Conservation (phyloP, 345 rosid genomes). For the Trapa incisa region DNA sequence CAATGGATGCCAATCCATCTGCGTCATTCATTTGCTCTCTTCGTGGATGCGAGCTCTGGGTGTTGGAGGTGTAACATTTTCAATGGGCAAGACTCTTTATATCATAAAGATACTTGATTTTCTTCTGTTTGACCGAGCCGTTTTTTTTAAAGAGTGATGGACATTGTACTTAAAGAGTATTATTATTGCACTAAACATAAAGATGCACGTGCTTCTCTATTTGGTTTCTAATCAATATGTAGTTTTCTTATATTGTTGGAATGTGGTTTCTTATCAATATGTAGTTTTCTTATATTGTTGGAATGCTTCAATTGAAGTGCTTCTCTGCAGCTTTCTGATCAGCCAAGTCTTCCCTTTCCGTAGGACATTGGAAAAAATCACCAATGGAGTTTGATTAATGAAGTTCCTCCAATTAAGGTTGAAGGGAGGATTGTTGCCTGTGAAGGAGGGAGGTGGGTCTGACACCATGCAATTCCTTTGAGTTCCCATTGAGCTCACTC, state of each 20-base stretch:
- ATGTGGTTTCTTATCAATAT: background rate
- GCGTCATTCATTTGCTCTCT: background rate
- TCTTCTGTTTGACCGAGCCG: background rate
- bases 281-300: background rate
- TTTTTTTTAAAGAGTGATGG: background rate
- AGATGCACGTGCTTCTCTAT: background rate
- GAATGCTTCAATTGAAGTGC: background rate
- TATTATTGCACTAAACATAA: background rate
- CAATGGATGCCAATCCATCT: background rate
- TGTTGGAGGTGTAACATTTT: too few relatives aligned
- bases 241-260: background rate
- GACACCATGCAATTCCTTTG: background rate
- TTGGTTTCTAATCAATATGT: background rate
- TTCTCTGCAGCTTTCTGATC: background rate
- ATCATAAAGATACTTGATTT: too few relatives aligned
- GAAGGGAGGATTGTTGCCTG: slow-evolving; percentile 94
- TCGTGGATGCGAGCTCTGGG: background rate
- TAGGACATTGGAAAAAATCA: slow-evolving; percentile 85
- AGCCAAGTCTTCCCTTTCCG: background rate
- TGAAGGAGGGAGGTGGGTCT: slow-evolving; percentile 68
- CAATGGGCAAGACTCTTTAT: too few relatives aligned
- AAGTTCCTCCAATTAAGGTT: slow-evolving; percentile 92
- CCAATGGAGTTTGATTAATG: slow-evolving; percentile 95
- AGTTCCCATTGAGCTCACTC: background rate
- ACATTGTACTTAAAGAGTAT: background rate